phyloP scores from a whole-genome alignment of 257 asterid species.

The Primulina tabacum region DNA sequence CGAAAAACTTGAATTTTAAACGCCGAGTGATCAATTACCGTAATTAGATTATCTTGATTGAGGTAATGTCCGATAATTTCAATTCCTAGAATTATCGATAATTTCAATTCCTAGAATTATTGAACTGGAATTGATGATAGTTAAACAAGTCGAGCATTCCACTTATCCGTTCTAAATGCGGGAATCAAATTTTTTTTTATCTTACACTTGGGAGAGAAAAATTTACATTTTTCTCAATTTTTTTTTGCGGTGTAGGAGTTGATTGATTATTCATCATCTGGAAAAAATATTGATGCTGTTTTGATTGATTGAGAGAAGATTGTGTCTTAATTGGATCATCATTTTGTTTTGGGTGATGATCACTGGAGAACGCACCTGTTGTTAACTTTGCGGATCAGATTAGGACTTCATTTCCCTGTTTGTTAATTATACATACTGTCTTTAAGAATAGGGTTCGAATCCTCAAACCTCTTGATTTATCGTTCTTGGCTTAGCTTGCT shows the following conservation, averaged over 20 bases:
- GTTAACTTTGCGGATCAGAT: no score
- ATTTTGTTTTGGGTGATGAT: neutral
- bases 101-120: neutral
- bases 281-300: neutral
- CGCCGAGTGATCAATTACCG: neutral
- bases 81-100: neutral
- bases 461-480: neutral
- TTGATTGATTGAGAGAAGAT: neutral
- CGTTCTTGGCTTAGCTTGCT: neutral
- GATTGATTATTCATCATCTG: neutral
- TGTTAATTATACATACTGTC: neutral
- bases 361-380: no score
- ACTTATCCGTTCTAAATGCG: neutral
- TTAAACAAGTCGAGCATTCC: constrained; percentile 2
- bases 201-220: neutral
- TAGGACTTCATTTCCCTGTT: neutral
- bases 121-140: neutral
- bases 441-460: neutral
- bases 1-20: neutral
- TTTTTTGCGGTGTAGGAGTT: neutral
- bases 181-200: neutral
- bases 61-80: neutral
- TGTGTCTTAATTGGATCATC: neutral
- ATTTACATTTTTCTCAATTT: neutral
- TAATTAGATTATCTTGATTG: neutral